Percentiles rank a stretch among this genome's conserved stretches.
These are phyloP conservation scores for Botryotinia calthae DNA, from an alignment of 2,329 filamentous ascomycete species.

Conservation along the genomic window DNA sequence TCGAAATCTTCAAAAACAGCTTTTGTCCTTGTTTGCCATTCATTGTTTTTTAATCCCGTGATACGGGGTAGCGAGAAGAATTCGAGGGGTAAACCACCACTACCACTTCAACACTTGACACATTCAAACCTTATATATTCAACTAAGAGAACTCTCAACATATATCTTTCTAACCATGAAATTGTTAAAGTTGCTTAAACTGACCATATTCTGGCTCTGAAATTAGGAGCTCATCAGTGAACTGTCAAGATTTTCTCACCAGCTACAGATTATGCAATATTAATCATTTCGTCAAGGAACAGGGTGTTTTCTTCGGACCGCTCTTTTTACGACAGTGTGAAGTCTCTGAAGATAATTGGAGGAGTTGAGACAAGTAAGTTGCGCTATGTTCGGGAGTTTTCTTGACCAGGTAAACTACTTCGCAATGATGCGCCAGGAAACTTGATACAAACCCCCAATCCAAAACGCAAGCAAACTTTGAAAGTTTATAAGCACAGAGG, in stretches of 20 bases:
- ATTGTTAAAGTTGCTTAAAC: background rate
- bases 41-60: background rate
- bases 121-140: background rate
- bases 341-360: background rate
- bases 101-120: background rate
- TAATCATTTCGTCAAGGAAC: too few relatives aligned
- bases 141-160: background rate
- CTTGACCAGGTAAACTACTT: background rate
- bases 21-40: background rate
- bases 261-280: background rate
- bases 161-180: fast-evolving
- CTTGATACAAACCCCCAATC: too few relatives aligned
- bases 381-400: background rate
- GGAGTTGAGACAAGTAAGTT: background rate
- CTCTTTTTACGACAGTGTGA: background rate
- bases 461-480: background rate
- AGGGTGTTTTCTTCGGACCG: fast-evolving
- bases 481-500: too few relatives aligned
- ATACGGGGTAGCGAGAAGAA: constrained; percentile 8
- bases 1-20: background rate
- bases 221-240: background rate
- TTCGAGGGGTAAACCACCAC: background rate
- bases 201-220: background rate
- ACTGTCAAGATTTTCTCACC: background rate
- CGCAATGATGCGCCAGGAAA: background rate